Percentiles rank a stretch among this genome's conserved stretches.
phyloP scores from a whole-genome alignment of 2,329 filamentous ascomycete species.

The Xylaria sp. region DNA sequence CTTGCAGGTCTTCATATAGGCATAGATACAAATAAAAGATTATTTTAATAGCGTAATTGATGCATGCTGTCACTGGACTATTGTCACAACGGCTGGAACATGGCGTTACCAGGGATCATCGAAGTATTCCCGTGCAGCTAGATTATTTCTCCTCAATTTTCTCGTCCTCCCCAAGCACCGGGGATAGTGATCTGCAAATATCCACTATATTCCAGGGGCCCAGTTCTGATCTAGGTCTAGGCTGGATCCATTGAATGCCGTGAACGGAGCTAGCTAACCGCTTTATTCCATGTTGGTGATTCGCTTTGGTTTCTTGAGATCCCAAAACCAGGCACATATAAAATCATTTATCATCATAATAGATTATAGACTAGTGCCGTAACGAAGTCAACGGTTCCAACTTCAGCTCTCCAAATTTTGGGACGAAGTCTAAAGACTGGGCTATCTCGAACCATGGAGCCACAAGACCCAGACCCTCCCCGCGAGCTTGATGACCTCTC shows the following conservation, averaged over 20 bases:
- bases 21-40: too few species aligned
- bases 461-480: slow-evolving; percentile 21
- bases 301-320: not conserved
- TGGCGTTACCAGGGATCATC: not conserved
- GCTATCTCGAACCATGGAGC: slow-evolving; percentile 22
- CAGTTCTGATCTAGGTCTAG: not conserved
- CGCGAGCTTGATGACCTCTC: slow-evolving; percentile 32
- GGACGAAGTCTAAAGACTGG: not conserved
- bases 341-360: not conserved
- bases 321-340: not conserved
- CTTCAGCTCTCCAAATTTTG: not conserved
- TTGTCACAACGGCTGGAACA: not conserved
- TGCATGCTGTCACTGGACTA: too few species aligned
- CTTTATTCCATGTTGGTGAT: not conserved
- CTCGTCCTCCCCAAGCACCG: not conserved
- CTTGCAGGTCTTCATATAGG: too few species aligned
- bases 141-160: not conserved
- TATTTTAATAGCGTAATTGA: too few species aligned
- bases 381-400: not conserved
- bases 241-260: not conserved
- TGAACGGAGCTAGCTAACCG: not conserved
- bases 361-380: not conserved
- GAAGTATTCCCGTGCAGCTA: not conserved
- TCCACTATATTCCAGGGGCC: not conserved
- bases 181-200: slow-evolving; percentile 6